Percentiles rank a stretch among this genome's conserved stretches.
Conservation (phyloP, 2,329 filamentous ascomycete genomes). For the Xylaria sp. region DNA sequence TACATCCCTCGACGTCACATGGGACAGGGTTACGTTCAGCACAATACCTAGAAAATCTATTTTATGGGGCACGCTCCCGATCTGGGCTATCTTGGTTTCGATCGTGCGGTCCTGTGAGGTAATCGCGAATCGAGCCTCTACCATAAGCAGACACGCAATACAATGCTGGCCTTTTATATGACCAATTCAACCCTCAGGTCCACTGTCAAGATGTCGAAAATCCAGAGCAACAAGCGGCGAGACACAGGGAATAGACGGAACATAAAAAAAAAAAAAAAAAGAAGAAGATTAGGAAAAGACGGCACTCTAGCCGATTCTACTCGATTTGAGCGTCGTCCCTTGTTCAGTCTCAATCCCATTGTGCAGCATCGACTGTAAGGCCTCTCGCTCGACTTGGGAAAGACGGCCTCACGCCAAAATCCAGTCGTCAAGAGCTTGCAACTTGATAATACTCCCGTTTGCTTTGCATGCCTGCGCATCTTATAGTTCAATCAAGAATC, state of each 20-base stretch:
- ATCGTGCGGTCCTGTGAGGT: conserved; percentile 41
- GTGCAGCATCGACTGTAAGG: conserved; percentile 9
- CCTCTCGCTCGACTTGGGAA: background rate
- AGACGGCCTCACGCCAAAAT: conserved; percentile 6
- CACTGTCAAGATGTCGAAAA: conserved; percentile 23
- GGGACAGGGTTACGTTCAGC: conserved; percentile 25
- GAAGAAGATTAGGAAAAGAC: background rate
- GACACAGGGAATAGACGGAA: conserved; percentile 1
- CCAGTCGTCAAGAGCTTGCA: conserved; percentile 2
- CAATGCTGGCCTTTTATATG: conserved; percentile 18
- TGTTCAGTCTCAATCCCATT: conserved; percentile 1
- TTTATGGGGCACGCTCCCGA: conserved; percentile 39
- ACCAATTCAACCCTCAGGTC: conserved; percentile 19
- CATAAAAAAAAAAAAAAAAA: background rate
- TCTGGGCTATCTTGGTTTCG: conserved; percentile 37
- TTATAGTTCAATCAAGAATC: background rate
- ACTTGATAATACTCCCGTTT: conserved; percentile 2
- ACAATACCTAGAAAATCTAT: conserved; percentile 41
- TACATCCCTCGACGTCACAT: conserved; percentile 32
- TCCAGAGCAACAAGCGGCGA: conserved; percentile 8
- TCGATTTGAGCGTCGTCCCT: background rate
- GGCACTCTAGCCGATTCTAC: background rate
- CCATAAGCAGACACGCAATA: conserved; percentile 12
- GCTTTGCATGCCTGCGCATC: conserved; percentile 19
- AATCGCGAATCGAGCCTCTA: conserved; percentile 35